Evolutionary conservation across 2,329 filamentous ascomycete species (phyloP).

Genomic region (Epicoccum nigrum): DNA sequence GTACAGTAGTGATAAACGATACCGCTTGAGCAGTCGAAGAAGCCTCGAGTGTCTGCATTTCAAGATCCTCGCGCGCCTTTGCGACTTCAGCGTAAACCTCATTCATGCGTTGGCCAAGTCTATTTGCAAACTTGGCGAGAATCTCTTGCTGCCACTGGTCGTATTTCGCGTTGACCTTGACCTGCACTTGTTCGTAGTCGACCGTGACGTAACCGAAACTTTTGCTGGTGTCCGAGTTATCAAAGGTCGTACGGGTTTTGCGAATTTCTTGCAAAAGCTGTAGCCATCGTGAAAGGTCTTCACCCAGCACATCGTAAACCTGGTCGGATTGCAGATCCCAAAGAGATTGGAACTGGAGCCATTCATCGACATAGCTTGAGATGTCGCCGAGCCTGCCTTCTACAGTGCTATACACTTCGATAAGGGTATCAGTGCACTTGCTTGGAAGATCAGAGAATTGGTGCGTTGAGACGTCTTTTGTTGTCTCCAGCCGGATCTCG

Average conservation of each 20-base stretch:
- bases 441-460: slow-evolving; percentile 85
- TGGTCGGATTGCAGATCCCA: slow-evolving; percentile 98
- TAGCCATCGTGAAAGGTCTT: slow-evolving; percentile 90
- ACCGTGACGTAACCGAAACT: slow-evolving; percentile 94
- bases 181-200: slow-evolving; percentile 98
- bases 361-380: slow-evolving; percentile 89
- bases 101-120: slow-evolving; percentile 86
- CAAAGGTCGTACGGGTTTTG: slow-evolving; percentile 93
- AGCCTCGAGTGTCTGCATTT: slow-evolving; percentile 89
- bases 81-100: slow-evolving; percentile 93
- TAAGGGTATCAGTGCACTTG: slow-evolving; percentile 79
- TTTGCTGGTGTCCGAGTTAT: slow-evolving; percentile 91
- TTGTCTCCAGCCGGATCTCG: slow-evolving; percentile 77
- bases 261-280: slow-evolving; percentile 96
- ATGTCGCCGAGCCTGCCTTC: slow-evolving; percentile 84
- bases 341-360: slow-evolving; percentile 96
- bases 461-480: slow-evolving; percentile 63
- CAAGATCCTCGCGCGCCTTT: slow-evolving; percentile 86
- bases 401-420: slow-evolving; percentile 79
- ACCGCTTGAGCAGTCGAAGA: slow-evolving; percentile 97
- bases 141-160: slow-evolving; percentile 99
- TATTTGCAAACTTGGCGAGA: slow-evolving; percentile 86
- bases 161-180: slow-evolving; percentile 98
- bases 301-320: slow-evolving; percentile 88
- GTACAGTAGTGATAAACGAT: slow-evolving; percentile 96